Conservation (phyloP, 2,329 filamentous ascomycete species). For the Trichophyton simii region DNA sequence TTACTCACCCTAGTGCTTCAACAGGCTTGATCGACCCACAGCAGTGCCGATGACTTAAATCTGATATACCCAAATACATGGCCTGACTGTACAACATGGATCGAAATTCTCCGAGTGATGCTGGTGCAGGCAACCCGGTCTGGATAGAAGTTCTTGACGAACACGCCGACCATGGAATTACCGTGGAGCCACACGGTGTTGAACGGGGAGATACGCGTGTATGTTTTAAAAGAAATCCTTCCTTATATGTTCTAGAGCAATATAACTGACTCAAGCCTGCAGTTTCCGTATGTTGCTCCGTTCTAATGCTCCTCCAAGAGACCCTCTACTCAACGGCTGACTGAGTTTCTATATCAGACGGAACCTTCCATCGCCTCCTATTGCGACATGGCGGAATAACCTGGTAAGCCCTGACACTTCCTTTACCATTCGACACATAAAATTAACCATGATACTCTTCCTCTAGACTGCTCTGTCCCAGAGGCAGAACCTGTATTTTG, state of each 20-base stretch:
- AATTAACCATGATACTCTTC: background rate
- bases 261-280: background rate
- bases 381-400: constrained; percentile 34
- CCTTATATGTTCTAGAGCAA: background rate
- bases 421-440: background rate
- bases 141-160: background rate
- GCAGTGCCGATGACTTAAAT: background rate
- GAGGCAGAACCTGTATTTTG: constrained; percentile 35
- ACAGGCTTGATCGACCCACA: background rate
- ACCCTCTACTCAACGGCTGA: background rate
- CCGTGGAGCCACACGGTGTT: constrained; percentile 9
- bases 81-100: background rate
- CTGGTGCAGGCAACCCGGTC: background rate
- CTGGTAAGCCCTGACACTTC: constrained; percentile 21
- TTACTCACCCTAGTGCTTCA: background rate
- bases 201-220: constrained; percentile 18
- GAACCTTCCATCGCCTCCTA: constrained; percentile 17
- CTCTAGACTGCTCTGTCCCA: constrained; percentile 35
- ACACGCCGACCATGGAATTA: constrained; percentile 7
- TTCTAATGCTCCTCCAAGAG: background rate
- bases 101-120: background rate
- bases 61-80: background rate
- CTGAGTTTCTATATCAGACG: background rate
- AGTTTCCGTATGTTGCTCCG: constrained; percentile 7
- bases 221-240: constrained; percentile 18